Base-by-base conservation (phyloP, 164 flowering plant genomes). In the Hamamelis virginiana region DNA sequence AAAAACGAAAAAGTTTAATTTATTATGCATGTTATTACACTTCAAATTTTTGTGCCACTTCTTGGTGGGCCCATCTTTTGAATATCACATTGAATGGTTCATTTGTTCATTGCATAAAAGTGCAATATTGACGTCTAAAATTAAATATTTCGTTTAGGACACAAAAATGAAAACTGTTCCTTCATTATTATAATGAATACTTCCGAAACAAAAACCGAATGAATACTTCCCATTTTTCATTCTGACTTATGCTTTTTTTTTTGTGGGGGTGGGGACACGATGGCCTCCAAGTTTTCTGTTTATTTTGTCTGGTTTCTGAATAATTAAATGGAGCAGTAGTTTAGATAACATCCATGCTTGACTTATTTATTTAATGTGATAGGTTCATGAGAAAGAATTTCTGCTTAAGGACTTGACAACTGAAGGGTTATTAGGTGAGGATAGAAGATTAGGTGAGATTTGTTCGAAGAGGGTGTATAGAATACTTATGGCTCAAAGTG, bases 391-490 rank as follows among this genome's bases (percentile, higher is more conserved):
- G 81, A 95, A 91, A 78, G 98, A 92, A 78, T 91, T 86, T 76
- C 75, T 91, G 66, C 88, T 95, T 18, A 82, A 89, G 80, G 96
- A 92, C 74, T 75, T 95, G 82, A 71, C 59, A 13, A 79, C 77
- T 1, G 95, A 91, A 69, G 97, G 94, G 18, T 53, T 80, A 70
- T 70, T 85, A 9, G 93, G 92, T 16, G 91, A 80, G 27, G 86
- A 91, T 53, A 84, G 91, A 81, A 81, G 95, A 77, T 76, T 95
- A 55, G 99, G 99, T 23, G 93, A 91, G 77, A 65, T 91, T 47
- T 95, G 99, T 77, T 95, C 99, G 5, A 92, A 89, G 86, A 82
- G 99, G 74, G 85, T 95, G 59, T 91, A 91, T 82, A 90, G 99
- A 82, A 82, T 95, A 69, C 87, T 95, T 33, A 91, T 89, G 93